A percentile compares a stretch with the other conserved stretches of the same genome.
Conservation (phyloP, 2,329 filamentous ascomycete genomes). For the Nemania diffusa region DNA sequence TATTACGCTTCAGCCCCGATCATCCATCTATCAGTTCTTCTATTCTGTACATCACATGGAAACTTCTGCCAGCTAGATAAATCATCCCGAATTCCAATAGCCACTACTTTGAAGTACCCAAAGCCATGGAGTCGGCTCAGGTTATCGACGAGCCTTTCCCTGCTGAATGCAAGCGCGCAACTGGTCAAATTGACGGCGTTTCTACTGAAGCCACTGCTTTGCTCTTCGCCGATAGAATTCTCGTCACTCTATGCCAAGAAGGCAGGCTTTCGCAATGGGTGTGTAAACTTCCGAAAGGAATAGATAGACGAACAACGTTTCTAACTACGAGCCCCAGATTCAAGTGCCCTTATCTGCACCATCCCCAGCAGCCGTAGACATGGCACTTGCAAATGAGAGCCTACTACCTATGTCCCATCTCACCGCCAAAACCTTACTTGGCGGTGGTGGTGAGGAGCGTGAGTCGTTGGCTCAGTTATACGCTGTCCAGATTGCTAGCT, state of each 20-base stretch:
- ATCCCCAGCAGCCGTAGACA: constrained; percentile 71
- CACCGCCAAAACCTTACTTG: constrained; percentile 87
- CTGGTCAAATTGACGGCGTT: constrained; percentile 72
- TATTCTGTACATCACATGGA: no score
- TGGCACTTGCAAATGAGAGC: constrained; percentile 61
- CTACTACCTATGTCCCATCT: constrained; percentile 81
- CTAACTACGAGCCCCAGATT: constrained; percentile 60
- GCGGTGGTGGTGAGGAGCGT: constrained; percentile 80
- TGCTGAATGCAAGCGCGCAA: constrained; percentile 67
- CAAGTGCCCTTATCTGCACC: constrained; percentile 81
- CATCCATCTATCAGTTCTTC: no score
- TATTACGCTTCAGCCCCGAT: no score
- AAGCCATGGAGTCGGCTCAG: constrained; percentile 54
- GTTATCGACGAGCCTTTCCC: constrained; percentile 72
- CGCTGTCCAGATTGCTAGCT: constrained; percentile 87
- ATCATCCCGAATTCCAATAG: background rate
- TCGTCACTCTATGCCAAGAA: constrained; percentile 88
- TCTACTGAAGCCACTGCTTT: constrained; percentile 78
- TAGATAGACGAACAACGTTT: background rate
- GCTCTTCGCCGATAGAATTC: constrained; percentile 87
- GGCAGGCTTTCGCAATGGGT: constrained; percentile 94
- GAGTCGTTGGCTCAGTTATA: constrained; percentile 89
- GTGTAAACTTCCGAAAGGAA: constrained; percentile 33
- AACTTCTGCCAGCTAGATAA: no score
- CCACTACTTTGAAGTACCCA: background rate